Percentiles rank a stretch among this genome's conserved stretches.
These are phyloP conservation scores for Linnemannia hyalina DNA, from an alignment of 192 early-diverging fungal species.

Conservation along the genomic window DNA sequence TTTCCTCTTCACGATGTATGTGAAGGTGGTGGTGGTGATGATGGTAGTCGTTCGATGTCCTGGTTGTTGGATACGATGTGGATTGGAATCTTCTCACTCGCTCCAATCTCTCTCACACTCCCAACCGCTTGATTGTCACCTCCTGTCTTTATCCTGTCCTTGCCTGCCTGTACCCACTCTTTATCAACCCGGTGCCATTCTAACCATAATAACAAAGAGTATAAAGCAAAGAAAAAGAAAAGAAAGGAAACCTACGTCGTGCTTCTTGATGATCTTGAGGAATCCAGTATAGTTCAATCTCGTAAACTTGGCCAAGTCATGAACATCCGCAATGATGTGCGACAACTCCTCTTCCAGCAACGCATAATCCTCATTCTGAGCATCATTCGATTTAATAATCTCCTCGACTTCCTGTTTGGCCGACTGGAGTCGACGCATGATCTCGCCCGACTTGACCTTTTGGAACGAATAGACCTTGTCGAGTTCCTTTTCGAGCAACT, in stretches of 20 bases:
- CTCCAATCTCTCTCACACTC: not conserved
- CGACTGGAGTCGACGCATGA: slow-evolving; percentile 77
- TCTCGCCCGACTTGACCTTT: slow-evolving; percentile 80
- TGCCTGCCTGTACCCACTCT: not conserved
- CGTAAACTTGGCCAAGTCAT: slow-evolving; percentile 87
- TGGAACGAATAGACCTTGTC: slow-evolving; percentile 90
- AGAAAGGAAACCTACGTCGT: slow-evolving; percentile 77
- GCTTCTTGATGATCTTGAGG: slow-evolving; percentile 98
- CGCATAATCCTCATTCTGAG: slow-evolving; percentile 73
- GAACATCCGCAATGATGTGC: slow-evolving; percentile 84
- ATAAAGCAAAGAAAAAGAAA: not conserved
- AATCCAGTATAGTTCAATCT: slow-evolving; percentile 90
- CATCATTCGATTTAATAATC: slow-evolving; percentile 63
- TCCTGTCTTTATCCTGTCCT: not conserved
- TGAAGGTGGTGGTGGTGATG: not conserved
- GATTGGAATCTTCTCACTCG: slow-evolving; percentile 5
- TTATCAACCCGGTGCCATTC: not conserved
- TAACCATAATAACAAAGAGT: not conserved
- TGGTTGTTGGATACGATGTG: slow-evolving; percentile 1
- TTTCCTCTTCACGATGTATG: not conserved
- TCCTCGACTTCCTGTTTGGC: slow-evolving; percentile 75
- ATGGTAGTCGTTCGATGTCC: not conserved
- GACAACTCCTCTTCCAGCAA: slow-evolving; percentile 78
- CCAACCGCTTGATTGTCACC: too few species aligned
- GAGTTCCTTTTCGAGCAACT: slow-evolving; percentile 89